Percentiles rank a stretch among this genome's conserved stretches.
Conservation (phyloP, 306 rosid genomes). For the Echinosophora koreensis region DNA sequence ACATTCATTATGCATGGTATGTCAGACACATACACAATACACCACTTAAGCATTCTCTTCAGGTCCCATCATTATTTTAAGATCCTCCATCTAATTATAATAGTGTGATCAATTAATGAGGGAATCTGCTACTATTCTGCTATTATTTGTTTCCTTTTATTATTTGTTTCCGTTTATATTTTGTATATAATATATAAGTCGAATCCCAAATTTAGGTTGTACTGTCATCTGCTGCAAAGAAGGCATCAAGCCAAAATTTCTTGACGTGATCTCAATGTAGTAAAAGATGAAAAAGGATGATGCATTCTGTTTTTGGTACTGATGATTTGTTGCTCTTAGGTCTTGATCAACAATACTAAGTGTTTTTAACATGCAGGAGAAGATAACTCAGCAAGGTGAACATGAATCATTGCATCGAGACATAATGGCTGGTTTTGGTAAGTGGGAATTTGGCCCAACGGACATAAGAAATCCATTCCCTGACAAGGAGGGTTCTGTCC, state of each 20-base stretch:
- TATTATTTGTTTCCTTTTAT: no score
- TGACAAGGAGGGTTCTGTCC: slow-evolving; percentile 59
- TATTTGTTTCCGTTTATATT: no score
- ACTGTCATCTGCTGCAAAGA: no score
- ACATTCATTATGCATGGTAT: background rate
- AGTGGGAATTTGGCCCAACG: slow-evolving; percentile 75
- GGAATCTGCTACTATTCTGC: no score
- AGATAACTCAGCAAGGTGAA: slow-evolving; percentile 70
- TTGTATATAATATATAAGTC: no score
- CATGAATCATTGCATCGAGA: slow-evolving; percentile 72
- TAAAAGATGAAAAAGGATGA: background rate
- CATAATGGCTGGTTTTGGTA: slow-evolving; percentile 55
- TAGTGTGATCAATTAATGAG: no score
- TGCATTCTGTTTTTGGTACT: background rate
- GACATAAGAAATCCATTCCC: slow-evolving; percentile 64
- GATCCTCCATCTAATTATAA: background rate
- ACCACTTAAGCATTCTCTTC: no score
- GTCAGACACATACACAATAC: background rate
- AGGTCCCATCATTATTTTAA: no score
- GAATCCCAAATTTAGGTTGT: no score
- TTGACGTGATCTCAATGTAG: background rate
- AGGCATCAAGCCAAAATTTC: no score
- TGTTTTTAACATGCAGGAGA: slow-evolving; percentile 54
- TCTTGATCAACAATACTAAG: background rate
- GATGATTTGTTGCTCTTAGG: background rate